These are phyloP conservation scores for Salix caprea DNA, from an alignment of 345 rosid genomes.

Conservation along the genomic window DNA sequence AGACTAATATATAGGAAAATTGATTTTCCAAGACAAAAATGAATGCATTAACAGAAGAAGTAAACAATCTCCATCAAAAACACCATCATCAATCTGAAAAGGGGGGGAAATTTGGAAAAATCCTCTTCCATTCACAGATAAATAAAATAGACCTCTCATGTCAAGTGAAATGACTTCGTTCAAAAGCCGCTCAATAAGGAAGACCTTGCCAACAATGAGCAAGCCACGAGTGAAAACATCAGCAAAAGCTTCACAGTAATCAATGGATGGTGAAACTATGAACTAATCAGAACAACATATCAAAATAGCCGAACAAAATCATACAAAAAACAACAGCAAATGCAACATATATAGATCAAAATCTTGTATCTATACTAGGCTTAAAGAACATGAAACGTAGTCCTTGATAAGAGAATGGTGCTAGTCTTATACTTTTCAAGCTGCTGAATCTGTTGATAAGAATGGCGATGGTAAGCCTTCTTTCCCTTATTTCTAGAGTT, in stretches of 20 bases:
- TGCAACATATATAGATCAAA: no score
- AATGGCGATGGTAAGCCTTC: constrained; percentile 49
- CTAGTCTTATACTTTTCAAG: constrained; percentile 49
- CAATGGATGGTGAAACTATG: background rate
- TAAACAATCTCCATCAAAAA: background rate
- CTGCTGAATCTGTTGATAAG: constrained; percentile 36
- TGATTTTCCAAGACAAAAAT: background rate
- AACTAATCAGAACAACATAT: background rate
- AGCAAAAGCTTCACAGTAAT: background rate
- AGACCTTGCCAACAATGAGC: background rate
- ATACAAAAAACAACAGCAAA: background rate
- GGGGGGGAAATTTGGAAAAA: background rate
- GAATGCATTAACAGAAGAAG: background rate
- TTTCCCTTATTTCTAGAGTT: constrained; percentile 16
- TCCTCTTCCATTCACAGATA: background rate
- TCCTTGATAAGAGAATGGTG: background rate
- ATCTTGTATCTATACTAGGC: no score
- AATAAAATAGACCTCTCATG: background rate
- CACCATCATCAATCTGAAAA: background rate
- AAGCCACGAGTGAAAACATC: background rate
- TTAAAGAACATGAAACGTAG: background rate
- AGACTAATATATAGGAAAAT: background rate
- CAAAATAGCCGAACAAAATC: no score
- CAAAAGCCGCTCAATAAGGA: background rate
- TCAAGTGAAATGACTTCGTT: background rate